Conservation (phyloP, 805 yeast genomes). For the Candida boleticola region DNA sequence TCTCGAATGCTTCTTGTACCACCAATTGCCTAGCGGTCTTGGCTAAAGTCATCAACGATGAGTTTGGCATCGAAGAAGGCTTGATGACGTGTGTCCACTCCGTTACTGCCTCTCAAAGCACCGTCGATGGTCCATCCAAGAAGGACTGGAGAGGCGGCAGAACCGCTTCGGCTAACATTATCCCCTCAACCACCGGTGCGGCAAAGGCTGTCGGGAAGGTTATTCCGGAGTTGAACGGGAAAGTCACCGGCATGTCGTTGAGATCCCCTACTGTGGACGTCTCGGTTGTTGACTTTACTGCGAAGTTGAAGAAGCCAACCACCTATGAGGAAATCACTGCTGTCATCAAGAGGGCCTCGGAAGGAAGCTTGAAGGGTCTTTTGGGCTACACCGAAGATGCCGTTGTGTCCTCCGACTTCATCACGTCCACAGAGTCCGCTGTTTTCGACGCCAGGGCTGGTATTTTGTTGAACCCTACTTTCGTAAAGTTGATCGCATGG, state of each 20-base stretch:
- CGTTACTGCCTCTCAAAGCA: slow-evolving; percentile 36
- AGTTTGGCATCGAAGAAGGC: slow-evolving; percentile 34
- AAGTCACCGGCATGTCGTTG: too few species aligned
- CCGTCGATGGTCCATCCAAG: slow-evolving; percentile 38
- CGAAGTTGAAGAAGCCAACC: slow-evolving; percentile 28
- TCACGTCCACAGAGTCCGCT: slow-evolving; percentile 27
- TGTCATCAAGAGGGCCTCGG: slow-evolving; percentile 29
- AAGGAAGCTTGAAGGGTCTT: slow-evolving; percentile 33
- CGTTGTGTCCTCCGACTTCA: slow-evolving; percentile 34
- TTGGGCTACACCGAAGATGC: slow-evolving; percentile 36
- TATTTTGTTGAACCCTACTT: slow-evolving; percentile 34
- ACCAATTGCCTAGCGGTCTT: slow-evolving; percentile 38
- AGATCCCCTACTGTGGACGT: too few species aligned
- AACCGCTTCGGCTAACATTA: slow-evolving; percentile 36
- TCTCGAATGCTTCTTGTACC: slow-evolving; percentile 37
- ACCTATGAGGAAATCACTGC: slow-evolving; percentile 33
- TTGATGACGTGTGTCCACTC: slow-evolving; percentile 38
- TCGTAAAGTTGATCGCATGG: slow-evolving; percentile 36
- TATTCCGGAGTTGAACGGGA: too few species aligned
- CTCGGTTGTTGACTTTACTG: too few species aligned
- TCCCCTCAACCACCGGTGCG: slow-evolving; percentile 36
- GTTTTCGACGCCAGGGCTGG: slow-evolving; percentile 35
- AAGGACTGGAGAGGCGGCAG: slow-evolving; percentile 41
- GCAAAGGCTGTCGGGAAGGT: too few species aligned
- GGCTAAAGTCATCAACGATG: slow-evolving; percentile 36